Evolutionary conservation across 2,329 filamentous ascomycete species (phyloP), one percentile per base, ranked within the genome.

Genomic region (Dendryphion nanum): DNA sequence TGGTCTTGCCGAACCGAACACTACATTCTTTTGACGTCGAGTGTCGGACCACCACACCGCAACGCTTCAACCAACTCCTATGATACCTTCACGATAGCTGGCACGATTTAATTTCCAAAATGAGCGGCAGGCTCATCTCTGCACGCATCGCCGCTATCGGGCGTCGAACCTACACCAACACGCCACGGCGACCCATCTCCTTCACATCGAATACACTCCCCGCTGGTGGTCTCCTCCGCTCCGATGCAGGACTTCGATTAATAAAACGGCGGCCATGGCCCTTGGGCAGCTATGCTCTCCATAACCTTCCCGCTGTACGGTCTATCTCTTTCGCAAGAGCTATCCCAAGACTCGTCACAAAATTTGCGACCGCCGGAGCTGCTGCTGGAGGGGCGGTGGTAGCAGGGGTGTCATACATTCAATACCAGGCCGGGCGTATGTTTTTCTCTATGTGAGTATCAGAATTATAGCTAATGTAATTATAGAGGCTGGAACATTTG

Each of bases 371-470:
- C 40, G 75, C 95, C 38, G 93, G 93, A 15, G 93, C 93, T 41
- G 85, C 96, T 71, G 90, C 95, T 57, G 93, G 91, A 29, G 89
- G 89, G 29, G 79, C 90, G 32, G 87, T 89, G 58, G 79, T 98
- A 50, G 90, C 88, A 12, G 87, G 86, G 3, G 71, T 94, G 42
- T 89, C 89, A 18, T 98, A 95, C 77, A 72, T 98, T 33, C 93
- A 98, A 63, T 97, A 98, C 63, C 93, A 98, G 68, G 91, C 93
- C 47, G 82, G 84, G 39, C 86, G 86, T 90, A 77, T 47, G 86
- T 26, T 26, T n/a, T 26, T 10, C 23, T 26, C 23, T 26, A 26
- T 77, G 44, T 16, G 18, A 3, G 21, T 32, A 30, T 19, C 2
- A 42, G 21, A 31, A 30, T 19, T 2, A 42, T 10, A 23, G 29